phyloP scores from a whole-genome alignment of 2,329 filamentous ascomycete species.

The Claviceps spartinae region DNA sequence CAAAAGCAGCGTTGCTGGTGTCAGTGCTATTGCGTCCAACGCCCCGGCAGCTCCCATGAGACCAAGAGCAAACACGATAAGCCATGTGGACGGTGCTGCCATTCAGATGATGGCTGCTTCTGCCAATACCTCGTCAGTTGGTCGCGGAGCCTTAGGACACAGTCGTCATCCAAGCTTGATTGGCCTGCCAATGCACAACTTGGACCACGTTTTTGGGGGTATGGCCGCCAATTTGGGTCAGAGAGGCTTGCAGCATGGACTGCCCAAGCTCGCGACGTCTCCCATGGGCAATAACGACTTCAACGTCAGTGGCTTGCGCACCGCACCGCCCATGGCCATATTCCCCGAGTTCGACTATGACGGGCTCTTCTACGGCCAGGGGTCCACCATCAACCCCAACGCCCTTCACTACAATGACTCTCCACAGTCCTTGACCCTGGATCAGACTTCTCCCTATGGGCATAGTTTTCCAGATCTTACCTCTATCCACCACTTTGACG shows the following conservation, averaged over 20 bases:
- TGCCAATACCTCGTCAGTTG: conserved; percentile 37
- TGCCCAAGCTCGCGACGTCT: conserved; percentile 75
- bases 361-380: conserved; percentile 53
- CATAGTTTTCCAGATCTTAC: conserved; percentile 44
- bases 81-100: conserved; percentile 69
- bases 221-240: conserved; percentile 59
- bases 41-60: conserved; percentile 50
- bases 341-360: conserved; percentile 40
- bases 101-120: conserved; percentile 55
- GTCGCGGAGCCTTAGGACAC: conserved; percentile 37
- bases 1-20: conserved; percentile 76
- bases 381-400: conserved; percentile 54
- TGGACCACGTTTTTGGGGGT: conserved; percentile 54
- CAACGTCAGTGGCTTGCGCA: conserved; percentile 51
- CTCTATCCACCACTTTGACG: conserved; percentile 50
- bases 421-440: conserved; percentile 51
- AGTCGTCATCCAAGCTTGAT: conserved; percentile 64
- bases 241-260: conserved; percentile 50
- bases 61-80: conserved; percentile 89
- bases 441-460: conserved; percentile 47
- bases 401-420: conserved; percentile 75
- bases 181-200: conserved; percentile 45
- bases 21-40: conserved; percentile 29
- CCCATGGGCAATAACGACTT: conserved; percentile 52
- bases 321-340: conserved; percentile 55